These are phyloP conservation scores for Acorus gramineus DNA, from an alignment of 106 monocot species.

Conservation along the genomic window DNA sequence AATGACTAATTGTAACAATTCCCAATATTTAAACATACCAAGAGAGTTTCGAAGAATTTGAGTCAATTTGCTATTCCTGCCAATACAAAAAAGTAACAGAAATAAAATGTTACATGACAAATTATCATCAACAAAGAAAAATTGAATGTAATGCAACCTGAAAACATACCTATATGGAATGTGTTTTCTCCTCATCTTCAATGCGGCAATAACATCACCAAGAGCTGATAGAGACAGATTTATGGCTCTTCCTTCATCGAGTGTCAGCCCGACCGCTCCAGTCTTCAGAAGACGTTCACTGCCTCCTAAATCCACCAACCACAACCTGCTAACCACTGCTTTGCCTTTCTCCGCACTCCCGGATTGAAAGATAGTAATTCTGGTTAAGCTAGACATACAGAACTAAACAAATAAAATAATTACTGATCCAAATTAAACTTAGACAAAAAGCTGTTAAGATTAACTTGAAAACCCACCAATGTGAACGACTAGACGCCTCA, in stretches of 20 bases:
- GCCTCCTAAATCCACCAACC: slow-evolving; percentile 89
- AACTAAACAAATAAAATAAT: slow-evolving; percentile 63
- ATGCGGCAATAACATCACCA: slow-evolving; percentile 72
- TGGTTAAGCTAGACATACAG: slow-evolving; percentile 69
- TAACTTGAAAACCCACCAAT: slow-evolving; percentile 47
- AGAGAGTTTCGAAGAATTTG: slow-evolving; percentile 74
- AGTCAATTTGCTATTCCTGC: slow-evolving; percentile 89
- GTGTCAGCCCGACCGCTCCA: slow-evolving; percentile 64
- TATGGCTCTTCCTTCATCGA: slow-evolving; percentile 87
- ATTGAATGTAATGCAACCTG: background rate
- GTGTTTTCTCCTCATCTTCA: slow-evolving; percentile 47
- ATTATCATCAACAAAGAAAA: background rate
- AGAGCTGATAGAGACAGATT: slow-evolving; percentile 80
- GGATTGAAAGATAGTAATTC: slow-evolving; percentile 44
- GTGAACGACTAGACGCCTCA: slow-evolving; percentile 81
- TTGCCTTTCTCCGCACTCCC: slow-evolving; percentile 1
- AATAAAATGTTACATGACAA: background rate
- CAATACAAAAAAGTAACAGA: background rate
- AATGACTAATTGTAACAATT: no score
- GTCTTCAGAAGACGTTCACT: slow-evolving; percentile 80
- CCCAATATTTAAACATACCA: slow-evolving; percentile 17
- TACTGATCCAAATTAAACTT: slow-evolving; percentile 8
- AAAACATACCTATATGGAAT: slow-evolving; percentile 55
- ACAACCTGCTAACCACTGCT: slow-evolving; percentile 38
- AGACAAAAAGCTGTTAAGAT: background rate